Evolutionary conservation across 768 basidiomycete species (phyloP).

Genomic region (Nevesoporus exiguus): DNA sequence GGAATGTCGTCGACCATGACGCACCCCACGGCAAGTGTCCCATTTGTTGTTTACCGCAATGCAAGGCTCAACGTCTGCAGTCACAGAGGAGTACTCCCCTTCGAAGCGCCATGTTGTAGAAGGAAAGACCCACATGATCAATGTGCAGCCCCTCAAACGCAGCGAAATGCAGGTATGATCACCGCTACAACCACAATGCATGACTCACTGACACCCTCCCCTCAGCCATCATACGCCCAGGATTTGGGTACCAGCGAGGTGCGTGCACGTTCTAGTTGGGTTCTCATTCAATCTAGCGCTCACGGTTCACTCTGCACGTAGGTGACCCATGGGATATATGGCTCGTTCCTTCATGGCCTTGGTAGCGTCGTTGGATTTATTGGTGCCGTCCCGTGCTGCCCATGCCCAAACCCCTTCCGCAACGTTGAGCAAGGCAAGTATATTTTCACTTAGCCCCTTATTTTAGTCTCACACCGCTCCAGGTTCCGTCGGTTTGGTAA

Average conservation of each 20-base stretch:
- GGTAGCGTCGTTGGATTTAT: slow-evolving; percentile 62
- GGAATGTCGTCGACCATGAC: slow-evolving; percentile 72
- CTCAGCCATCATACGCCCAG: slow-evolving; percentile 84
- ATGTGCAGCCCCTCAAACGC: slow-evolving; percentile 81
- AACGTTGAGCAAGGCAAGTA: slow-evolving; percentile 75
- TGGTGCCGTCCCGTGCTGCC: slow-evolving; percentile 83
- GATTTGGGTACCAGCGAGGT: slow-evolving; percentile 72
- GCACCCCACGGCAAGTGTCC: slow-evolving; percentile 55
- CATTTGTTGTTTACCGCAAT: background rate
- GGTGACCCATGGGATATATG: slow-evolving; percentile 85
- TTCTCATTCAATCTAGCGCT: background rate
- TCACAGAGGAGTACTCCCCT: slow-evolving; percentile 55
- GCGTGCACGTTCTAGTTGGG: slow-evolving; percentile 1
- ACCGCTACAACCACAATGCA: background rate
- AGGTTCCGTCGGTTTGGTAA: slow-evolving; percentile 86
- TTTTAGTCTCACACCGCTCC: slow-evolving; percentile 16
- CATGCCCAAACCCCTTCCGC: slow-evolving; percentile 80
- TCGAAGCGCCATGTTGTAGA: slow-evolving; percentile 32
- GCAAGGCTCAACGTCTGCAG: slow-evolving; percentile 35
- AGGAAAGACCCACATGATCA: slow-evolving; percentile 50
- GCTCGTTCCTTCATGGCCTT: slow-evolving; percentile 70
- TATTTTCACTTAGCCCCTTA: background rate
- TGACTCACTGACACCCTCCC: slow-evolving; percentile 5
- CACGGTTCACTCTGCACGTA: slow-evolving; percentile 14
- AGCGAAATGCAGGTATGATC: slow-evolving; percentile 79